Conservation (phyloP, 148 eudicot species). For the Cornus florida region DNA sequence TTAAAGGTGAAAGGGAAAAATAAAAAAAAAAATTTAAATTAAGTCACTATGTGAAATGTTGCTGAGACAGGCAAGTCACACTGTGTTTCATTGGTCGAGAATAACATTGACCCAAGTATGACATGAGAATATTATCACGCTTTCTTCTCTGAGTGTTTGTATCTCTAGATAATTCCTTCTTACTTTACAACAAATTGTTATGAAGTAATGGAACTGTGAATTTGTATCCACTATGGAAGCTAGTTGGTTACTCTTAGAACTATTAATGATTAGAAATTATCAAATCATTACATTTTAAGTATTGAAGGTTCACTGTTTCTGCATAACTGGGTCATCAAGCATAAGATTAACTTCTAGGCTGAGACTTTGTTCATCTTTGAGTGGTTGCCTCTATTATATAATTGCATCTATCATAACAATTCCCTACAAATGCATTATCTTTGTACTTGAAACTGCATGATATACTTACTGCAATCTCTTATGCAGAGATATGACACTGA, state of each 20-base stretch:
- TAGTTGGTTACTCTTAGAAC: background rate
- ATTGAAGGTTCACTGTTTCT: background rate
- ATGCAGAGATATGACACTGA: conserved; percentile 92
- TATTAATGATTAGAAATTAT: too few relatives aligned
- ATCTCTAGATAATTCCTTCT: background rate
- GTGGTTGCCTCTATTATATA: background rate
- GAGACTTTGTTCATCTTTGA: background rate
- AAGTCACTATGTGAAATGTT: too few relatives aligned
- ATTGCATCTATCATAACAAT: too few relatives aligned
- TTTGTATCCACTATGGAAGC: background rate
- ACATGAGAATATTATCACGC: too few relatives aligned
- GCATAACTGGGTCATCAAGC: background rate
- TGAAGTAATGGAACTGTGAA: background rate
- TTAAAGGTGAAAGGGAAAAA: too few relatives aligned
- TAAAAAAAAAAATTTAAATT: too few relatives aligned
- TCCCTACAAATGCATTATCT: background rate
- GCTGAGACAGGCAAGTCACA: too few relatives aligned
- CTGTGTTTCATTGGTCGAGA: too few relatives aligned
- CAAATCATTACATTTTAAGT: too few relatives aligned
- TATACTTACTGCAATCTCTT: conserved; percentile 8
- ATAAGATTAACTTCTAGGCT: background rate
- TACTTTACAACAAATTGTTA: background rate
- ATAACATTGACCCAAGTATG: too few relatives aligned
- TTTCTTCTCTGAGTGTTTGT: background rate
- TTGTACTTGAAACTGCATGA: conserved; percentile 3